phyloP scores from a whole-genome alignment of 192 early-diverging fungal genomes.

The Dissophora globulifera region DNA sequence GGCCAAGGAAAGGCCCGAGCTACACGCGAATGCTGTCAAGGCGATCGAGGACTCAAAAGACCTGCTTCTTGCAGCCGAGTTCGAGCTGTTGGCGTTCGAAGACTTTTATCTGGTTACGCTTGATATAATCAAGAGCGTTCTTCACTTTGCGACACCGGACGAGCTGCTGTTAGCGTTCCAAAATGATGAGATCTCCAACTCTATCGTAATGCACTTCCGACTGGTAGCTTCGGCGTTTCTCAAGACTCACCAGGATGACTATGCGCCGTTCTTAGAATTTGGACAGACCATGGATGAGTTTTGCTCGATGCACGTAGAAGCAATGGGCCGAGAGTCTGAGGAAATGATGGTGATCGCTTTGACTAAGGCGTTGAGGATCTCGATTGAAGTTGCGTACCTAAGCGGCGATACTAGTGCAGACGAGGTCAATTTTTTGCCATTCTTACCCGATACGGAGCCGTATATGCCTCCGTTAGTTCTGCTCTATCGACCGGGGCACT shows the following conservation, averaged over 20 bases:
- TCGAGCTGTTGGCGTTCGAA: constrained; percentile 62
- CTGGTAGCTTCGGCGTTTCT: constrained; percentile 66
- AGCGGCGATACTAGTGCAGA: constrained; percentile 64
- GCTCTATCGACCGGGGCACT: constrained; percentile 72
- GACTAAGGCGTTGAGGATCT: constrained; percentile 70
- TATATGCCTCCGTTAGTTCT: constrained; percentile 56
- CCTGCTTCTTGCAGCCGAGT: constrained; percentile 54
- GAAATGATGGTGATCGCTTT: constrained; percentile 84
- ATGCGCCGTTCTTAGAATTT: constrained; percentile 65
- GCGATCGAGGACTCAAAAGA: constrained; percentile 54
- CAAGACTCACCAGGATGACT: constrained; percentile 64
- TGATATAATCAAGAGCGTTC: constrained; percentile 52
- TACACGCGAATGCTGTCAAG: constrained; percentile 35
- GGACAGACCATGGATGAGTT: constrained; percentile 67
- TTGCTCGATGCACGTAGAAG: constrained; percentile 65
- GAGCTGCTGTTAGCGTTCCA: constrained; percentile 62
- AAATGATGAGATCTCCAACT: constrained; percentile 64
- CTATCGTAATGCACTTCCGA: constrained; percentile 68
- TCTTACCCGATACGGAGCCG: constrained; percentile 67
- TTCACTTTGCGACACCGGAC: constrained; percentile 29
- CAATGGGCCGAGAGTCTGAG: constrained; percentile 77
- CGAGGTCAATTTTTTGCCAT: constrained; percentile 77
- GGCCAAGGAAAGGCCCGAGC: constrained; percentile 20
- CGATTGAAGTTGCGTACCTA: constrained; percentile 75
- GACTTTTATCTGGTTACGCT: constrained; percentile 65